Evolutionary conservation across 2,329 filamentous ascomycete genomes (phyloP).

Genomic region (Nothophaeocryptopus gaeumannii): DNA sequence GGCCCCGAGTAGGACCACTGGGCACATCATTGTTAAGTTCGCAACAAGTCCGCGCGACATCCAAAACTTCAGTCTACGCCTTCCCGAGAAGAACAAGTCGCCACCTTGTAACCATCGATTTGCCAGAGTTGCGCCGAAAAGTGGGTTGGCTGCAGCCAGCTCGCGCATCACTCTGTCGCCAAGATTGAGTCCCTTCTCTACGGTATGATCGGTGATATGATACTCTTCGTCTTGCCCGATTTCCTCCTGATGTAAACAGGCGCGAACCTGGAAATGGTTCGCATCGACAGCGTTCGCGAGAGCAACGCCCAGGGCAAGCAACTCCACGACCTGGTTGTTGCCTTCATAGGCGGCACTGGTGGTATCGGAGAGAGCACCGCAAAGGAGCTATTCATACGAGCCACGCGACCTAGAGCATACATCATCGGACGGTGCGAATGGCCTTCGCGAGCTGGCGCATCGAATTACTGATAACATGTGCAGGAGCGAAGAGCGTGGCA

Average conservation of each 20-base stretch:
- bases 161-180: no score
- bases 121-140: no score
- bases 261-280: conserved; percentile 22
- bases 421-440: conserved; percentile 40
- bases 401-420: conserved; percentile 41
- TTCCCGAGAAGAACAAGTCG: no score
- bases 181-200: conserved; percentile 10
- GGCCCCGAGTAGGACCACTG: no score
- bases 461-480: no score
- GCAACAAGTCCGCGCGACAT: no score
- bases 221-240: neutral
- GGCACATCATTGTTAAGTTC: no score
- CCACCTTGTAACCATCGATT: no score
- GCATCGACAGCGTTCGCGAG: conserved; percentile 32
- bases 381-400: conserved; percentile 42
- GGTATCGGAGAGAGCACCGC: conserved; percentile 46
- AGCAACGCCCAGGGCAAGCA: conserved; percentile 31
- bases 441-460: no score
- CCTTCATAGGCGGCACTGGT: conserved; percentile 44
- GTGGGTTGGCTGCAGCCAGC: no score
- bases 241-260: conserved; percentile 4
- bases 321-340: conserved; percentile 32
- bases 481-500: conserved; percentile 40
- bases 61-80: no score
- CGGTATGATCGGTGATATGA: conserved; percentile 1